Evolutionary conservation across 352 stramenopile genomes (phyloP).

Genomic region (Nothophytophthora sp.): DNA sequence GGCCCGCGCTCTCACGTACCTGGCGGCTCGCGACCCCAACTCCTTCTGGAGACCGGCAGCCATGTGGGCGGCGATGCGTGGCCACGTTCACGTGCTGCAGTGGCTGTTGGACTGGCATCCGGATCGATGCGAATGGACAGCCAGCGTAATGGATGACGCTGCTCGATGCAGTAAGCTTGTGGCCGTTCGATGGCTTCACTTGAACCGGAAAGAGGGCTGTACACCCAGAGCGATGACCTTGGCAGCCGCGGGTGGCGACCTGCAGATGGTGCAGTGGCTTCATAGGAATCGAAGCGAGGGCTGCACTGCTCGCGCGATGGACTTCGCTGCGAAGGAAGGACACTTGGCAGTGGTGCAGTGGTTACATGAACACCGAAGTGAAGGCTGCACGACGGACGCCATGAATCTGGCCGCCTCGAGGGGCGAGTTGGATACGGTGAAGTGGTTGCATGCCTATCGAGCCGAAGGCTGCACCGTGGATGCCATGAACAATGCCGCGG

Average conservation of each 20-base stretch:
- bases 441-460: no score
- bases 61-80: constrained; percentile 8
- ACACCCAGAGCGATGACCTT: no score
- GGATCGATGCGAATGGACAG: background rate
- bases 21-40: background rate
- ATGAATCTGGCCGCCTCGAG: no score
- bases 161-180: no score
- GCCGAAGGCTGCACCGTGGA: no score
- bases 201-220: no score
- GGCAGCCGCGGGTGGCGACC: background rate
- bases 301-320: background rate
- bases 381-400: no score
- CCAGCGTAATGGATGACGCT: background rate
- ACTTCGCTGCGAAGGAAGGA: background rate
- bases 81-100: constrained; percentile 24
- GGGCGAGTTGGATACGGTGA: no score
- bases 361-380: no score
- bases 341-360: background rate
- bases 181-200: no score
- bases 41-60: background rate
- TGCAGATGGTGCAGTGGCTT: background rate
- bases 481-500: no score
- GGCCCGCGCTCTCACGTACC: background rate
- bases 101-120: constrained; percentile 12
- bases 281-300: background rate